Evolutionary conservation across 108 stramenopile species (phyloP), one percentile per base, ranked within the genome.

Genomic region (Parietichytrium sp.): DNA sequence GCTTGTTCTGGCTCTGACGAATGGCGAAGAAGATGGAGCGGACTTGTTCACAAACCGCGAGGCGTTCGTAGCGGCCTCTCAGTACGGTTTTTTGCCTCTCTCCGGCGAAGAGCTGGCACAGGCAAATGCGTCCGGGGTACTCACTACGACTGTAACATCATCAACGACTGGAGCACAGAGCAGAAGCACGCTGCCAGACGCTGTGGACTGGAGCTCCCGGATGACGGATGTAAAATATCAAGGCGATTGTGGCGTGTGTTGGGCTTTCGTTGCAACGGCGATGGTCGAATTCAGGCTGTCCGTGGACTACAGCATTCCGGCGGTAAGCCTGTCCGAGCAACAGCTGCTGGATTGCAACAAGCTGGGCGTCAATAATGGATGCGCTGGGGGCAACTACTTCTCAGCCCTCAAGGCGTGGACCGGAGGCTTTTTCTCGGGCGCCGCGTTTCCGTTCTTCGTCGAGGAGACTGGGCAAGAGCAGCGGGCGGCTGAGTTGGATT

Each of bases 221-320:
- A 72, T 72, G n/a, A 45, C 61, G 42, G 61, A 72, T 25, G 61
- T 72, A 7, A 72, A 72, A 25, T 72, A 72, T 20, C 61, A 72
- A 42, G 61, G 61, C 38, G 36, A 33, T 42, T 72, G 61, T 25
- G 61, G 61, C 61, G 45, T 42, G 61, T 72, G 61, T 42, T 72
- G 61, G 61, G 61, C 61, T n/a, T 72, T 72, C 25, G 61, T 72
- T 33, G 45, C 61, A 42, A 72, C 61, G 42, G 61, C 38, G 29
- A n/a, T 72, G 4, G 45, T 72, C 20, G 61, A 72, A 42, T 16
- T 42, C 6, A 36, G 61, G 10, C 45, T 45, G 36, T 33, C 61
- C 16, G n/a, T 72, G 23, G 61, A 72, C 61, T 72, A 72, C 3
- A 42, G 61, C 33, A 72, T 42, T 33, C n/a, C n/a, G n/a, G 23